Conservation (phyloP, 306 rosid genomes). For the Fragaria nilgerrensis region DNA sequence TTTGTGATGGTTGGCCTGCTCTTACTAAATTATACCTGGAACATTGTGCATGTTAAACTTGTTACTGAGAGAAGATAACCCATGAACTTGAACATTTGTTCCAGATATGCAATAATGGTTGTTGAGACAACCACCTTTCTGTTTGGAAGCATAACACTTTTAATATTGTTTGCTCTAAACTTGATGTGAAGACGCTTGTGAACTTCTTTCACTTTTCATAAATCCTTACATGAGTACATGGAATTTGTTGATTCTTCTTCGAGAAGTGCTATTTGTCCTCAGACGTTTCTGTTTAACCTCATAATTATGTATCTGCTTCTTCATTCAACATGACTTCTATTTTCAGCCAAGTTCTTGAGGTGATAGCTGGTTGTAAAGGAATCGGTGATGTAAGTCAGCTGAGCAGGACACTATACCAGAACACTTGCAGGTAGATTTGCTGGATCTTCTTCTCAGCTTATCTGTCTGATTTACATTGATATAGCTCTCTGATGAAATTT, state of each 20-base stretch:
- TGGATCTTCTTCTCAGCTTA: not conserved
- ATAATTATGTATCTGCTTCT: constrained; percentile 7
- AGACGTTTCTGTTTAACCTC: not conserved
- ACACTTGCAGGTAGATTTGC: constrained; percentile 74
- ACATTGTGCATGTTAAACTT: not conserved
- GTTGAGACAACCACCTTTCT: not conserved
- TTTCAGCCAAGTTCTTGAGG: constrained; percentile 93
- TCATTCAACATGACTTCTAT: constrained; percentile 17
- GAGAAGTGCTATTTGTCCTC: not conserved
- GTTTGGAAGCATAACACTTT: not conserved
- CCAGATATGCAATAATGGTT: not conserved
- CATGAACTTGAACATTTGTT: not conserved
- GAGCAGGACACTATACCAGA: constrained; percentile 71
- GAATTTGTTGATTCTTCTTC: not conserved
- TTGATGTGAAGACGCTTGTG: not conserved
- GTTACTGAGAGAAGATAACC: not conserved
- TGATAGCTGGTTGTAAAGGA: constrained; percentile 85
- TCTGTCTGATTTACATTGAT: not conserved
- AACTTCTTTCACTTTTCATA: not conserved
- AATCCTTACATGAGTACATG: not conserved
- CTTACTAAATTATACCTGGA: not conserved
- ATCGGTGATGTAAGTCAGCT: constrained; percentile 55
- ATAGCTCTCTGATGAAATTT: not conserved
- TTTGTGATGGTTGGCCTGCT: not conserved
- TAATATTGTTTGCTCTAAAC: not conserved